phyloP scores from a whole-genome alignment of 805 yeast genomes.

The Candida taoyuanica region DNA sequence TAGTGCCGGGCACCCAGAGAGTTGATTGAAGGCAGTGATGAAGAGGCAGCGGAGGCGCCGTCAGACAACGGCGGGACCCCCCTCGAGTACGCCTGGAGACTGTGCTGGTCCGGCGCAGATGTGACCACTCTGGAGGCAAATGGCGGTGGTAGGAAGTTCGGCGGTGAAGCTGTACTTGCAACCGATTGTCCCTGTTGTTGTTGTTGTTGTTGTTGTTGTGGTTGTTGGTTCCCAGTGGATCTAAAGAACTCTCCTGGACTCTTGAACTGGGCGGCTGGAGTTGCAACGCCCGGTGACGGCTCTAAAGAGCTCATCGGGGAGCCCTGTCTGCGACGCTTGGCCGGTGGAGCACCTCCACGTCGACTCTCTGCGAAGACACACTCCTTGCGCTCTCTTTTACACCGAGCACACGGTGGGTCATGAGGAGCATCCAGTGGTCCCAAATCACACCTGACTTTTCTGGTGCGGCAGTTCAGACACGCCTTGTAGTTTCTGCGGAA shows the following conservation, averaged over 20 bases:
- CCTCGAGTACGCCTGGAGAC: not conserved
- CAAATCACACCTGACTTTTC: slow-evolving; percentile 83
- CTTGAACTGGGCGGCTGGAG: not conserved
- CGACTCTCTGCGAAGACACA: slow-evolving; percentile 66
- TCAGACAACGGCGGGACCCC: no score
- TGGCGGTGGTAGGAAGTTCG: slow-evolving; percentile 8
- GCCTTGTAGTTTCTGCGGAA: slow-evolving; percentile 53
- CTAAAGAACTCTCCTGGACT: no score
- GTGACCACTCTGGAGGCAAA: slow-evolving; percentile 1
- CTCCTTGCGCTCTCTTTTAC: slow-evolving; percentile 75
- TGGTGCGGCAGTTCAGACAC: slow-evolving; percentile 76
- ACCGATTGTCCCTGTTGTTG: not conserved
- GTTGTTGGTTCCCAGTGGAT: not conserved
- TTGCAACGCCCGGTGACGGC: not conserved
- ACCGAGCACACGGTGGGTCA: slow-evolving; percentile 81
- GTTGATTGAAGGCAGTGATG: slow-evolving; percentile 5
- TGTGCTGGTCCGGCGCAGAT: slow-evolving; percentile 10
- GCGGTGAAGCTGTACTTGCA: not conserved
- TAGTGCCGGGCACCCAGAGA: slow-evolving; percentile 2
- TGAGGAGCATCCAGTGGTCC: slow-evolving; percentile 67
- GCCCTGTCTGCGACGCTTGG: slow-evolving; percentile 20
- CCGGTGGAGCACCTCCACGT: slow-evolving; percentile 41
- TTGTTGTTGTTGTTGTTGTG: not conserved
- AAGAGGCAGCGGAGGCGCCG: not conserved
- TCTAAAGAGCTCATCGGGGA: slow-evolving; percentile 20